A percentile compares a stretch with the other conserved stretches of the same genome.
Evolutionary conservation across 1,284 basidiomycete species (phyloP).

Genomic region (Fistulinella cinereoalba): DNA sequence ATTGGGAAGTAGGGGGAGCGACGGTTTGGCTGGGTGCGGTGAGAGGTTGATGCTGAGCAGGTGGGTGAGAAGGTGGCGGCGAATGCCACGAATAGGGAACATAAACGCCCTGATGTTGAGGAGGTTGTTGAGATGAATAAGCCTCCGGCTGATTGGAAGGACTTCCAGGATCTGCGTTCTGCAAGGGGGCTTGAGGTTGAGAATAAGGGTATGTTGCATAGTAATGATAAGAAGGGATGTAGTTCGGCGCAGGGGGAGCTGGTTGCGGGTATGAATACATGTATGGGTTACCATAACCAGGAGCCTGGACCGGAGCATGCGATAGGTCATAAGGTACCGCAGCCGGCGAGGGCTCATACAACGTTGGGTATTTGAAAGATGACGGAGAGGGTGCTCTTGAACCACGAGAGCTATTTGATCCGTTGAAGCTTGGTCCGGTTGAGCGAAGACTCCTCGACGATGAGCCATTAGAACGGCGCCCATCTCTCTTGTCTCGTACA

Average conservation of each 20-base stretch:
- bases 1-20: constrained; percentile 33
- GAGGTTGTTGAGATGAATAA: constrained; percentile 33
- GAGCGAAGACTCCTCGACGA: constrained; percentile 55
- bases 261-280: constrained; percentile 39
- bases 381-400: constrained; percentile 68
- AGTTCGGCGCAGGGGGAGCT: constrained; percentile 31
- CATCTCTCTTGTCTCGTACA: constrained; percentile 52
- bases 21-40: constrained; percentile 33
- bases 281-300: constrained; percentile 39
- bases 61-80: constrained; percentile 22
- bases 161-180: constrained; percentile 37
- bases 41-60: constrained; percentile 35
- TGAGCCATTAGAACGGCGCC: constrained; percentile 50
- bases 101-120: constrained; percentile 34
- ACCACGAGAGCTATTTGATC: constrained; percentile 58
- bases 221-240: constrained; percentile 39
- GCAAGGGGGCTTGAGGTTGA: constrained; percentile 25
- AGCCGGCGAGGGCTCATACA: constrained; percentile 60
- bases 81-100: constrained; percentile 43
- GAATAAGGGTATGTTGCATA: constrained; percentile 38
- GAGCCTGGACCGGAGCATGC: constrained; percentile 39
- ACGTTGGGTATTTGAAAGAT: constrained; percentile 64
- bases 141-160: constrained; percentile 33
- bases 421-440: constrained; percentile 49
- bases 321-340: constrained; percentile 48